Base-by-base conservation (phyloP, 2,329 filamentous ascomycete genomes). In the Colletotrichum siamense region DNA sequence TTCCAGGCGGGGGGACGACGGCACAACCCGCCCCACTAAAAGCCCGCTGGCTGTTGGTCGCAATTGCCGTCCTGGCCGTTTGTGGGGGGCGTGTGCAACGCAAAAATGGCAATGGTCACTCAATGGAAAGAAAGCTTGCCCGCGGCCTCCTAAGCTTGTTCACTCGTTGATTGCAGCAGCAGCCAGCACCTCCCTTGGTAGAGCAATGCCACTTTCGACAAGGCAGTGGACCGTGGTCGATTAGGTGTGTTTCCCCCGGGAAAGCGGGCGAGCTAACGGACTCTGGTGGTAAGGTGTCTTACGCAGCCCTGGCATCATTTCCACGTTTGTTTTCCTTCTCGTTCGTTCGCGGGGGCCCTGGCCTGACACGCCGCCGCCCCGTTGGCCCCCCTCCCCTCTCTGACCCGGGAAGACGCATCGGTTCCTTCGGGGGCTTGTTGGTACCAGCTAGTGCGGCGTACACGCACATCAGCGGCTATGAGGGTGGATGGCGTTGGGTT, bases 341-440 rank as follows among this genome's bases (percentile, higher is more conserved):
- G 5, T 52, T 52, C 28, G 59, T 22, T 63, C 59, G 59, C 18
- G 16, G n/a, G 36, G 57, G 44, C 61, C 44, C 59, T 28, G 44
- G 44, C 44, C 44, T 52, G 44, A 52, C n/a, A 52, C 44, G 44
- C 44, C 44, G 44, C 44, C 44, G 44, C 44, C 44, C 44, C 44
- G 36, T 59, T 28, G n/a, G 26, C n/a, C n/a, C 68, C 36, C 62
- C 12, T 22, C 36, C 44, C 68, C 61, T 26, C 22, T 55, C 62
- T 59, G 44, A 49, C 24, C 73, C 62, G 62, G 73, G 62, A 72
- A 52, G 30, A 61, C 28, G n/a, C 49, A 71, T 71, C 61, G 69
- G 68, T 34, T 66, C 49, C 26, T 62, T 71, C 22, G 49, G 61
- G 12, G 49, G 68, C 57, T 28, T 34, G 62, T 39, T 22, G 13